Conservation (phyloP, 2,329 filamentous ascomycete genomes). For the Samsoniella hepiali region DNA sequence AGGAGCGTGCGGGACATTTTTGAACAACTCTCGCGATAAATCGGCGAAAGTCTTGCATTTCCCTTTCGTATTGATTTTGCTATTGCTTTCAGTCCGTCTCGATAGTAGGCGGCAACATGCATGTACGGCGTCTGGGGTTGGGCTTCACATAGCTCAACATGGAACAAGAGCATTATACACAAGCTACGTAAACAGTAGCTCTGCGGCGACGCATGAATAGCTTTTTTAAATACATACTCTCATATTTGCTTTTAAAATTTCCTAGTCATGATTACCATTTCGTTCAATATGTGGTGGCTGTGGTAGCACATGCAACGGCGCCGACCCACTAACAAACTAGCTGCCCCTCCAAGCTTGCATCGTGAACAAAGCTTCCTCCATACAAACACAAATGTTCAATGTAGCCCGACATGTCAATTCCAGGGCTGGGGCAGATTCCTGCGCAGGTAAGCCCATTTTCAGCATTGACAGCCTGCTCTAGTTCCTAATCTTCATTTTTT, state of each 20-base stretch:
- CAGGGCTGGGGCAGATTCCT: conserved; percentile 67
- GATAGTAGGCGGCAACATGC: not conserved
- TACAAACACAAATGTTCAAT: conserved; percentile 22
- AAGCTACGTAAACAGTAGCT: not conserved
- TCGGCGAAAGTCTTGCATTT: not conserved
- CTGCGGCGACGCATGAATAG: conserved; percentile 4
- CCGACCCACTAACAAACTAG: conserved; percentile 3
- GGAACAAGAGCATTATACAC: not conserved
- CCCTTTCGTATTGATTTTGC: not conserved
- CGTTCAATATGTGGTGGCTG: not conserved
- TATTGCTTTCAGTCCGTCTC: not conserved
- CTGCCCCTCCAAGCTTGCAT: conserved; percentile 11
- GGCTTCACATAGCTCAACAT: not conserved
- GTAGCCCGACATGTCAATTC: conserved; percentile 62
- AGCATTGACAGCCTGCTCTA: conserved; percentile 14
- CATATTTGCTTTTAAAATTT: not conserved
- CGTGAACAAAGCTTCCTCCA: conserved; percentile 2
- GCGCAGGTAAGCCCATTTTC: conserved; percentile 45
- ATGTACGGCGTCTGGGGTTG: conserved; percentile 1
- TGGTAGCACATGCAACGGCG: not conserved
- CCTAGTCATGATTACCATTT: not conserved
- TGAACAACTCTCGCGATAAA: conserved; percentile 52
- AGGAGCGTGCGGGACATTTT: conserved; percentile 70
- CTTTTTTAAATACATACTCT: conserved; percentile 17
- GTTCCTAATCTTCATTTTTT: not conserved